Percentiles rank a stretch among this genome's conserved stretches.
Conservation (phyloP, 139 green algal genomes). For the Chlamydomonas sp. region DNA sequence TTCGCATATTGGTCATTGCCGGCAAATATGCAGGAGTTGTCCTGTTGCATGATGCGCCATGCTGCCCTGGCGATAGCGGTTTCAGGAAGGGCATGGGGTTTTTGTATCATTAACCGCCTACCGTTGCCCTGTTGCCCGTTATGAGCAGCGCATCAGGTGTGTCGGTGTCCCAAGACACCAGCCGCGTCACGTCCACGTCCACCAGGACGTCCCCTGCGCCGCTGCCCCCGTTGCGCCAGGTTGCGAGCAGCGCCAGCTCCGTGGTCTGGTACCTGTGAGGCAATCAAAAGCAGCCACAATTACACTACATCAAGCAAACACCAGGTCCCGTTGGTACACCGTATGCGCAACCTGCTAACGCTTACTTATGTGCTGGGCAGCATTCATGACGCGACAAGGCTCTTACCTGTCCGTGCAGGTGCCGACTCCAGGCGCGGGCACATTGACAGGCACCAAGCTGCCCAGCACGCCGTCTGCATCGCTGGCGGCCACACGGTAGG, state of each 20-base stretch:
- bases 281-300: neutral
- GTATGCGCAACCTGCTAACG: neutral
- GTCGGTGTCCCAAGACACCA: conserved; percentile 23
- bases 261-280: conserved; percentile 45
- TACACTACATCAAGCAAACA: neutral
- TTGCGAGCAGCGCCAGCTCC: conserved; percentile 23
- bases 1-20: too few relatives aligned
- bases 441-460: conserved; percentile 57
- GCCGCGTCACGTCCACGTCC: conserved; percentile 41
- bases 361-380: neutral
- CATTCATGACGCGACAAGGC: neutral
- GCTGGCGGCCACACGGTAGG: neutral
- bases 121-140: neutral
- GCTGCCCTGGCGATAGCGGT: too few relatives aligned
- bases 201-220: conserved; percentile 3
- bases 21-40: too few relatives aligned
- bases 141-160: neutral
- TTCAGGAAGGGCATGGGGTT: too few relatives aligned
- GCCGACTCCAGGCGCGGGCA: neutral
- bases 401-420: conserved; percentile 15
- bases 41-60: too few relatives aligned
- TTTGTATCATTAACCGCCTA: neutral
- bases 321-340: neutral
- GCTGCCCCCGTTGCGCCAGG: conserved; percentile 49
- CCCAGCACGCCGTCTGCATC: conserved; percentile 51